Evolutionary conservation across 805 yeast genomes (phyloP), one percentile per base, ranked within the genome.

Genomic region (Ogataea wickerhamii): DNA sequence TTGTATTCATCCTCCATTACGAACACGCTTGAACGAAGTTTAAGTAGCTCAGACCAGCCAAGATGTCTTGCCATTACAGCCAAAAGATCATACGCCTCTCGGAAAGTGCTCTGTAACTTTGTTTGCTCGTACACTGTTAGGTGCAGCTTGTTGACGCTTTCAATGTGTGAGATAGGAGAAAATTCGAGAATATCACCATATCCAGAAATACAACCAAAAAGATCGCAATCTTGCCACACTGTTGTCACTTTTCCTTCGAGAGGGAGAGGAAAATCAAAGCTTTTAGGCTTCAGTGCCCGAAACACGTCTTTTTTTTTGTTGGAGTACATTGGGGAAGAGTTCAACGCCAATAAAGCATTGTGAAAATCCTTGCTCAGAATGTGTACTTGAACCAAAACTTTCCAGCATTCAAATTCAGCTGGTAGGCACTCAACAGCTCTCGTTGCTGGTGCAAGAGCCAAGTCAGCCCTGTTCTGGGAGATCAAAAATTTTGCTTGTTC

Each of bases 11-110:
- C 78, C 52, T 80, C 86, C 88, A 91, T 91, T 7, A 87, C 77
- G 61, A 91, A 91, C 0, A 84, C 79, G 14, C 70, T 64, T 1
- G 88, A 77, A 41, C 96, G 76, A 26, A 80, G 53, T 40, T 68
- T 66, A 47, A 89, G 68, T 24, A 87, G 60, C 24, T 72, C 75
- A 49, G 86, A 87, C 98, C 98, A 91, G 4, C 96, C 96, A 28
- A 80, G 66, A 18, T 70, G 63, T 14, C 80, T 72, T 3, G 80
- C 77, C 47, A 93, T 73, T 6, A 77, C 67, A 4, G 94, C 78
- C 40, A 91, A 61, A 39, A 88, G 61, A 29, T 80, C 81, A 57
- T 87, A 91, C 1, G 85, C 86, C 37, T 63, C 63, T 21, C 64
- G 61, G 43, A 76, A 75, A 1, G 85, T 76, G 4, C 79, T 74